These are phyloP conservation scores for Lophiotrema nucula DNA, from an alignment of 495 filamentous ascomycete species.

Conservation along the genomic window DNA sequence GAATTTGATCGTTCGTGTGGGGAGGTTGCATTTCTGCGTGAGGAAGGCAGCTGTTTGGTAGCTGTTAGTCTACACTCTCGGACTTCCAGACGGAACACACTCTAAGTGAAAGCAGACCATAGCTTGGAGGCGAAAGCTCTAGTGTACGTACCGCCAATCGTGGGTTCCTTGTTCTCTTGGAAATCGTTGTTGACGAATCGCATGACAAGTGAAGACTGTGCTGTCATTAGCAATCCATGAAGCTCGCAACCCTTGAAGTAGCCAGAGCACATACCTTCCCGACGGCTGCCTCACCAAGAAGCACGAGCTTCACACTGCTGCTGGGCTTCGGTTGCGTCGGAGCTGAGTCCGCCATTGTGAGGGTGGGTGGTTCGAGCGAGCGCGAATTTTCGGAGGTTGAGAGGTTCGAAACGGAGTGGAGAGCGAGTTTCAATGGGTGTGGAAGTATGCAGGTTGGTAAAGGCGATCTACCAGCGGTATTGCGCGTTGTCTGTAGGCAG, in stretches of 20 bases:
- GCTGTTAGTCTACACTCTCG: too few relatives aligned
- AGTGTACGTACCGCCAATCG: constrained; percentile 83
- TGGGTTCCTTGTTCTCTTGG: constrained; percentile 99
- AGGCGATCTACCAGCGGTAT: too few relatives aligned
- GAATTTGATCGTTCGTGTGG: constrained; percentile 96
- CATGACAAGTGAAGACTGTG: constrained; percentile 93
- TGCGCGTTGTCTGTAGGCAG: constrained; percentile 5
- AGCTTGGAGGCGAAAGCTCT: too few relatives aligned
- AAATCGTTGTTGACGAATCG: constrained; percentile 99
- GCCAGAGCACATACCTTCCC: constrained; percentile 72
- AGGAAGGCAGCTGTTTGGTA: constrained; percentile 78
- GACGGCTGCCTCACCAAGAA: constrained; percentile 94
- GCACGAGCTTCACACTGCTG: constrained; percentile 97
- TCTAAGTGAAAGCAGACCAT: too few relatives aligned
- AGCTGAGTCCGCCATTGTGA: constrained; percentile 41
- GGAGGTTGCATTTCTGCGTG: constrained; percentile 96
- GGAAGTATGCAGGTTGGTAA: too few relatives aligned
- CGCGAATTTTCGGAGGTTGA: not conserved
- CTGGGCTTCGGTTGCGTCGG: constrained; percentile 80
- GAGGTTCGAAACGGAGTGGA: not conserved
- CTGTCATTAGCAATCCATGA: constrained; percentile 24
- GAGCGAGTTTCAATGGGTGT: not conserved
- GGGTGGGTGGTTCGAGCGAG: not conserved
- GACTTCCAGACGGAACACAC: too few relatives aligned
- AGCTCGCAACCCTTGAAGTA: not conserved